These are phyloP conservation scores for Allantophomopsis lycopodina DNA, from an alignment of 2,329 filamentous ascomycete species.

Conservation along the genomic window DNA sequence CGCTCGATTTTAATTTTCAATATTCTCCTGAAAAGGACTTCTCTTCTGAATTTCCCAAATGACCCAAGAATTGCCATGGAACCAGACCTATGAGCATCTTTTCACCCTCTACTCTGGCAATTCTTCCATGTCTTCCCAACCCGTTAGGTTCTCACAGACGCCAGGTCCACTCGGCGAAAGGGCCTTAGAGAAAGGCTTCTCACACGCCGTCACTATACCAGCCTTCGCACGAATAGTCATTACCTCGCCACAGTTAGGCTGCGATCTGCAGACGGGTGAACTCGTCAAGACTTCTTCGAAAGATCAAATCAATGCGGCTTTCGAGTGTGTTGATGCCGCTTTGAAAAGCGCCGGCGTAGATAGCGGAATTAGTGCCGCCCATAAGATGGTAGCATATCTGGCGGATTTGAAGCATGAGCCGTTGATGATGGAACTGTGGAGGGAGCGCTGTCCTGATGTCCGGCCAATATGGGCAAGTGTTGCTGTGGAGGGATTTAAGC, in stretches of 20 bases:
- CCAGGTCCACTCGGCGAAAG: not conserved
- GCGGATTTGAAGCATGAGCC: not conserved
- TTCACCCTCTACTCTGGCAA: no score
- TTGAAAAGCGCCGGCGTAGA: not conserved
- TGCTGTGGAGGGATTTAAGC: not conserved
- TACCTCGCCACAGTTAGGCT: not conserved
- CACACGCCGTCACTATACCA: not conserved
- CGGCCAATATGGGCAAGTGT: not conserved
- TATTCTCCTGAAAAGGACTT: no score
- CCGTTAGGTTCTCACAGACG: no score
- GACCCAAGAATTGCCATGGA: no score
- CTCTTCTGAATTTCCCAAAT: no score
- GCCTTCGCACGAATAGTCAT: not conserved
- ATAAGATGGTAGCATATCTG: not conserved
- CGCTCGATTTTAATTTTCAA: no score
- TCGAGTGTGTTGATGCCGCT: slow-evolving; percentile 1
- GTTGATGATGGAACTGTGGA: slow-evolving; percentile 1
- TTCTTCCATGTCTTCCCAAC: no score
- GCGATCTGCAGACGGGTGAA: not conserved
- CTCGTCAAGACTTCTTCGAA: not conserved
- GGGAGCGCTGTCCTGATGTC: not conserved
- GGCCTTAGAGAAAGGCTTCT: not conserved
- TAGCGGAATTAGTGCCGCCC: not conserved
- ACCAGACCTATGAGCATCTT: no score
- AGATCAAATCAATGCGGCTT: not conserved